Base-by-base conservation (phyloP, 305 asterid genomes). In the Ajuga reptans region DNA sequence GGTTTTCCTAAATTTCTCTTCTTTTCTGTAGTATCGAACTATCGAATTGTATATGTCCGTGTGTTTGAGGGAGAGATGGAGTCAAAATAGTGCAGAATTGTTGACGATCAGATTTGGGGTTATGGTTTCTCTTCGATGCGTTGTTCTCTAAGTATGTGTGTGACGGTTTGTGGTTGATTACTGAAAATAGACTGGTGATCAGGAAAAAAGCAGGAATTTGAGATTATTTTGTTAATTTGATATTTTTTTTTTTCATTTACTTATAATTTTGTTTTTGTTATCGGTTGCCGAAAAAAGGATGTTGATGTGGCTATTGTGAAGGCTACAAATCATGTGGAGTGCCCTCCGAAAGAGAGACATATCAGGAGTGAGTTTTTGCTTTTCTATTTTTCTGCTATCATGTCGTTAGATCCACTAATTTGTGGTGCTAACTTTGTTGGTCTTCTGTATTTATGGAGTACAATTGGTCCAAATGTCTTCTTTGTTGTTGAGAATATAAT, bases 271-370 rank as follows among this genome's bases (percentile, higher is more conserved):
- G 0, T 45, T 4, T 46, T 46, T 36, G 27, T 21, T 21, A 0
- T 21, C 2, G 24, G 27, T 14, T 53, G 37, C 45, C 78, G 54
- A 72, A 82, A 51, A 64, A 85, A 92, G 98, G 94, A 90, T 80
- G 84, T 92, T 81, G 98, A 92, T 86, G 97, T 90, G 86, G 98
- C 97, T 78, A 85, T 90, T 82, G 97, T 92, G 62, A 92, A 92
- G 87, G 97, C 98, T 63, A 92, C 98, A 3, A 92, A 92, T 86
- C 98, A 92, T 81, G 97, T 88, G 57, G 98, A 88, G 84, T 72
- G 82, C 53, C 97, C 98, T 60, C 97, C 97, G 63, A 92, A 90
- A 75, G 98, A 90, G 69, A 85, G 96, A 72, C 97, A 92, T 68
- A 69, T 92, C 72, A 84, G 90, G 79, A 90, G 98, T 92, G 79